phyloP scores from a whole-genome alignment of 2,329 filamentous ascomycete species.

The Aspergillus latus region DNA sequence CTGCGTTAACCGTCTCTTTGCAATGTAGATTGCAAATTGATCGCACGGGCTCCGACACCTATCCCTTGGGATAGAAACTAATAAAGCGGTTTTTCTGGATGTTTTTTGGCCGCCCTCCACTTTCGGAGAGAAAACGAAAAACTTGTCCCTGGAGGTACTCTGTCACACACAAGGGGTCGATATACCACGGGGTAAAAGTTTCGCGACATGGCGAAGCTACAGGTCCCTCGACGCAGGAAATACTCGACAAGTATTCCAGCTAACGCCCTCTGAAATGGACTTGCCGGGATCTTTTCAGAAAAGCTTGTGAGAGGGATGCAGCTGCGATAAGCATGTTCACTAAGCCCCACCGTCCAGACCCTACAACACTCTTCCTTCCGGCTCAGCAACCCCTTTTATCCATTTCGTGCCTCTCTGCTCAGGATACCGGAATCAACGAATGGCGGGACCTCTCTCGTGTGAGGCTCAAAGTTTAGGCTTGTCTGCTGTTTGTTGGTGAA shows the following conservation, averaged over 20 bases:
- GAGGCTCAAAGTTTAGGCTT: constrained; percentile 19
- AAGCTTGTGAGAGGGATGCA: constrained; percentile 10
- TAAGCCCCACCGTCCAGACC: neutral
- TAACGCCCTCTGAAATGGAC: constrained; percentile 4
- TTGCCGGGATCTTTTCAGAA: neutral
- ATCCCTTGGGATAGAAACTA: neutral
- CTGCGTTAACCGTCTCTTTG: constrained; percentile 66
- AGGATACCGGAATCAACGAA: neutral
- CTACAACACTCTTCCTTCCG: neutral
- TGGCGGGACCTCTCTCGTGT: constrained; percentile 13
- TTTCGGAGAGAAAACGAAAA: constrained; percentile 81
- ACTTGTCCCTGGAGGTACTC: constrained; percentile 87
- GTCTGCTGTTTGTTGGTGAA: constrained; percentile 14
- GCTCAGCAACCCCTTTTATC: neutral
- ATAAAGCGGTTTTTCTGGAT: constrained; percentile 86
- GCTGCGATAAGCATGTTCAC: constrained; percentile 1
- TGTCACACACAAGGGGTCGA: constrained; percentile 69
- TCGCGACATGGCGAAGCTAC: neutral
- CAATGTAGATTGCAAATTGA: constrained; percentile 53
- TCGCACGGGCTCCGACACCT: constrained; percentile 56
- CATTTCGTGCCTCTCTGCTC: neutral
- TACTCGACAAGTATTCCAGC: neutral
- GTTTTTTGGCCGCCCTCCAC: constrained; percentile 88
- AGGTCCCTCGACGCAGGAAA: neutral
- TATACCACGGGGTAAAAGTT: neutral